Evolutionary conservation across 306 rosid species (phyloP).

Genomic region (Prunus davidiana): DNA sequence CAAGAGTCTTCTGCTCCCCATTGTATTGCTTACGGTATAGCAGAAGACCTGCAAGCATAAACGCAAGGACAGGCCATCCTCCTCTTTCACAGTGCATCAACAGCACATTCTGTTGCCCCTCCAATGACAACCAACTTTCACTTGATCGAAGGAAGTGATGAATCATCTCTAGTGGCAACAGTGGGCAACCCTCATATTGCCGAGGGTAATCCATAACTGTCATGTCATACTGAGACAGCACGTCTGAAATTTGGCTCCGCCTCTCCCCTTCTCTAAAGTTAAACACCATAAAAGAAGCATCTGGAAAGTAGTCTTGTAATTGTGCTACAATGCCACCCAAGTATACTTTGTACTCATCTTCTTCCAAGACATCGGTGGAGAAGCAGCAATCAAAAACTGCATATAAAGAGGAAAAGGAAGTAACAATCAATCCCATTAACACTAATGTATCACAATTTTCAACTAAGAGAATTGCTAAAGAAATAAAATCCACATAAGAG

Average conservation of each 20-base stretch:
- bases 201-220: constrained; percentile 99
- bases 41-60: constrained; percentile 93
- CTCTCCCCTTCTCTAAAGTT: constrained; percentile 90
- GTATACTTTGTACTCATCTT: constrained; percentile 79
- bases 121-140: constrained; percentile 97
- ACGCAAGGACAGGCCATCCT: constrained; percentile 98
- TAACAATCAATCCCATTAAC: not conserved
- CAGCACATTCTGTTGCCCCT: constrained; percentile 86
- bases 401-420: not conserved
- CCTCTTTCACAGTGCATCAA: constrained; percentile 98
- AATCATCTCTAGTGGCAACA: constrained; percentile 90
- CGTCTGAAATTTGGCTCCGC: constrained; percentile 73
- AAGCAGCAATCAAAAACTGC: constrained; percentile 98
- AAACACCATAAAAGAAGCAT: constrained; percentile 96
- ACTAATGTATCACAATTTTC: not conserved
- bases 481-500: not conserved
- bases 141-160: constrained; percentile 97
- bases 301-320: constrained; percentile 86
- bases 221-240: constrained; percentile 89
- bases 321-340: constrained; percentile 86
- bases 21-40: constrained; percentile 81
- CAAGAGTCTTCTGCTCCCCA: constrained; percentile 96
- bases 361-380: constrained; percentile 85
- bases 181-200: constrained; percentile 83
- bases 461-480: not conserved